Percentiles rank a stretch among this genome's conserved stretches.
These are phyloP conservation scores for Boletales sp. DNA, from an alignment of 768 basidiomycete genomes.

Conservation along the genomic window DNA sequence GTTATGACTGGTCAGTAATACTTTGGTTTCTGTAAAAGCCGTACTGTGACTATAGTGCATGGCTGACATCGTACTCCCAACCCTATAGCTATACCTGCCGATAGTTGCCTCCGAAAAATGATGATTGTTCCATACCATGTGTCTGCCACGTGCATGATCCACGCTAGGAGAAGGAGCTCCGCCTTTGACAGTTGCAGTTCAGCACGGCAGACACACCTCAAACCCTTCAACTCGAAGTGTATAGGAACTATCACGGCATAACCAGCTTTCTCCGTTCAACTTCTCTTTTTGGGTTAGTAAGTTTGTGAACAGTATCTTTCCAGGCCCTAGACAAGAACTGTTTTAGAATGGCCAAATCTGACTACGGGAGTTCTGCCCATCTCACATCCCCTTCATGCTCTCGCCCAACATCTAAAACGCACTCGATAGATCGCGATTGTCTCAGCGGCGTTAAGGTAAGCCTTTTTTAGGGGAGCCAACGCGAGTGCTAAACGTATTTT, in stretches of 20 bases:
- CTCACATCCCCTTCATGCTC: slow-evolving; percentile 10
- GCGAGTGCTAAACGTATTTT: not conserved
- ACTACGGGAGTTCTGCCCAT: slow-evolving; percentile 5
- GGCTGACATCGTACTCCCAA: not conserved
- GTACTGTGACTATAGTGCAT: too few relatives aligned
- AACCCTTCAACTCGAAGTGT: not conserved
- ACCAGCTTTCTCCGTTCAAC: not conserved
- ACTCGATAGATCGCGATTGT: slow-evolving; percentile 6
- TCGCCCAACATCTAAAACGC: slow-evolving; percentile 6
- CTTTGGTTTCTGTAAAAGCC: too few relatives aligned
- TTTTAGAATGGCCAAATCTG: slow-evolving; percentile 19
- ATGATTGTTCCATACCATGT: slow-evolving; percentile 8
- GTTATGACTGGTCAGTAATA: too few relatives aligned
- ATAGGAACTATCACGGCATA: not conserved
- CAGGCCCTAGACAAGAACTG: not conserved
- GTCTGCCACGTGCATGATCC: slow-evolving; percentile 19
- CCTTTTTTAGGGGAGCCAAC: too few relatives aligned
- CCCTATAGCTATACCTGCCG: not conserved
- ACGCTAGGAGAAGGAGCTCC: not conserved
- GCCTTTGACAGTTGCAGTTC: not conserved
- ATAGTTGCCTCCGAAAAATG: not conserved
- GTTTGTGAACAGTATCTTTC: not conserved
- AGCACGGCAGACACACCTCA: not conserved
- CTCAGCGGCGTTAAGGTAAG: not conserved
- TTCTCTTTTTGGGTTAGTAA: slow-evolving; percentile 4